Percentiles rank a stretch among this genome's conserved stretches.
These are phyloP conservation scores for Sutorius eximius DNA, from an alignment of 1,284 basidiomycete genomes.

Conservation along the genomic window DNA sequence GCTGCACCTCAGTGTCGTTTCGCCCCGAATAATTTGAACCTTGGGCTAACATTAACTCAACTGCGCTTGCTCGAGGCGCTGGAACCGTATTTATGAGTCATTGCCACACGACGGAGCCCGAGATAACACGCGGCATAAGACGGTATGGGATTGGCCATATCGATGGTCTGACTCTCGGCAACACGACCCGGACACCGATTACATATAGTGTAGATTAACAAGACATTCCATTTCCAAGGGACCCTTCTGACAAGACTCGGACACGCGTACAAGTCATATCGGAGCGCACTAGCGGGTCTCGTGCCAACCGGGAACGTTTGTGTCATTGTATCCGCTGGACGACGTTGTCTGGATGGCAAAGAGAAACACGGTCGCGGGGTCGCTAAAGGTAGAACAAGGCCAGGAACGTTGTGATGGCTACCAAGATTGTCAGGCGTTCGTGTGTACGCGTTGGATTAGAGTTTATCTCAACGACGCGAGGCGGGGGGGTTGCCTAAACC, in stretches of 20 bases:
- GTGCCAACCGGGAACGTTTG: slow-evolving; percentile 15
- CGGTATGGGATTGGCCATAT: slow-evolving; percentile 1
- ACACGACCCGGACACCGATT: slow-evolving; percentile 11
- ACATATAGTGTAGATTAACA: slow-evolving; percentile 18
- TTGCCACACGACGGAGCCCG: not conserved
- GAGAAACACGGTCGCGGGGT: slow-evolving; percentile 7
- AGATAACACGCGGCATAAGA: slow-evolving; percentile 8
- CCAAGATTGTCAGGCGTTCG: slow-evolving; percentile 14
- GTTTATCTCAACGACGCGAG: slow-evolving; percentile 22
- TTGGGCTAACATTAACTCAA: slow-evolving; percentile 7
- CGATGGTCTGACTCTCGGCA: not conserved
- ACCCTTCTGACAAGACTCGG: slow-evolving; percentile 29
- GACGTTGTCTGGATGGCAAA: slow-evolving; percentile 23
- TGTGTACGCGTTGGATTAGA: slow-evolving; percentile 22
- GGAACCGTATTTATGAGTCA: not conserved
- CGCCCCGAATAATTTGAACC: not conserved
- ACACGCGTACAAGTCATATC: slow-evolving; percentile 23
- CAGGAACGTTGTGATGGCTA: slow-evolving; percentile 33
- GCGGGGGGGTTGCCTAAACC: slow-evolving; percentile 28
- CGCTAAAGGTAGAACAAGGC: slow-evolving; percentile 30
- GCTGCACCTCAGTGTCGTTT: not conserved
- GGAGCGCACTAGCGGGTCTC: slow-evolving; percentile 17
- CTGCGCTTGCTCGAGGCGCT: not conserved
- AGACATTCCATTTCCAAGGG: slow-evolving; percentile 20
- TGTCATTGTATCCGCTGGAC: slow-evolving; percentile 21